Conservation (phyloP, 2,329 filamentous ascomycete genomes). For the Sporothrix brunneoviolacea region DNA sequence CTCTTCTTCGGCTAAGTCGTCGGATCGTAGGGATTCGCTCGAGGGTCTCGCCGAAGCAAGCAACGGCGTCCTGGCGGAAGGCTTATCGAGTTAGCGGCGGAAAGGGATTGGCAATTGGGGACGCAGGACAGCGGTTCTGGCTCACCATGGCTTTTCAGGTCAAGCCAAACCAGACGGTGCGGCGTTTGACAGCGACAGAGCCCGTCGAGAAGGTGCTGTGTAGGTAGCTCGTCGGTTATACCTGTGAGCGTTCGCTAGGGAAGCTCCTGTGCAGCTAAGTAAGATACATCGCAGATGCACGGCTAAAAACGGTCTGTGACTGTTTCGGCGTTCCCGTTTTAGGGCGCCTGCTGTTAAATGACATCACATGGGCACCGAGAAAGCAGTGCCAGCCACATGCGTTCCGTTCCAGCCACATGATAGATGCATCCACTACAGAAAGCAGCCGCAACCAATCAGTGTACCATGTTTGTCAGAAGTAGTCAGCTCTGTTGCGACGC, state of each 20-base stretch:
- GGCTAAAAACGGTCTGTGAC: constrained; percentile 1
- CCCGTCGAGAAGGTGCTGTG: no score
- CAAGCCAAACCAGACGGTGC: no score
- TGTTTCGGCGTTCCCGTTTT: not conserved
- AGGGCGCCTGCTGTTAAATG: not conserved
- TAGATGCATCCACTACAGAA: not conserved
- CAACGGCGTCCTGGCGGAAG: constrained; percentile 39
- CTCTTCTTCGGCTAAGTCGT: constrained; percentile 26
- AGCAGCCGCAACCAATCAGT: not conserved
- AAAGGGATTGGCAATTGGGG: no score
- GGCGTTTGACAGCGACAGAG: no score
- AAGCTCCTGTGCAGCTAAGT: no score
- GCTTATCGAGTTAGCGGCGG: constrained; percentile 21
- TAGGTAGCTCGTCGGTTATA: no score
- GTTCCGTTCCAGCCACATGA: no score
- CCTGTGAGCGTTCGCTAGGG: no score
- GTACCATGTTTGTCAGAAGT: not conserved
- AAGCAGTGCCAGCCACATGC: not conserved
- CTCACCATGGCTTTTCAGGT: constrained; percentile 16
- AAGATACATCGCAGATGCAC: no score
- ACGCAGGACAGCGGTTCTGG: no score
- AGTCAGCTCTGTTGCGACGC: not conserved
- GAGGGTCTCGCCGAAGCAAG: constrained; percentile 28
- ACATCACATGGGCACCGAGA: constrained; percentile 8
- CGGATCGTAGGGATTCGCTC: constrained; percentile 25